These are phyloP conservation scores for Copromyces sp. DNA, from an alignment of 495 filamentous ascomycete genomes.

Conservation along the genomic window DNA sequence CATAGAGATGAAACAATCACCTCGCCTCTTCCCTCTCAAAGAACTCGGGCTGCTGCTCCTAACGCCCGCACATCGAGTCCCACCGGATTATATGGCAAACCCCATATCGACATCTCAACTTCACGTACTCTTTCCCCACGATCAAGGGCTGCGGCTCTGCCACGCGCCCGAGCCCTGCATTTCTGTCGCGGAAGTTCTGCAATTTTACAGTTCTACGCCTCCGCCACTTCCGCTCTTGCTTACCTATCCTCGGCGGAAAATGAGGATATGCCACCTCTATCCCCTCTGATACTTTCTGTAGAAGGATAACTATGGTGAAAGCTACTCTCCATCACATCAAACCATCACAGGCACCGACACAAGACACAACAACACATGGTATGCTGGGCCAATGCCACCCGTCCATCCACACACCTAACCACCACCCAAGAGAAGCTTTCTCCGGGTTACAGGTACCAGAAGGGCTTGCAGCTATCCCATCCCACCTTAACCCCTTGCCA, in stretches of 20 bases:
- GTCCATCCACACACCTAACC: not conserved
- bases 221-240: not conserved
- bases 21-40: not conserved
- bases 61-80: not conserved
- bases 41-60: not conserved
- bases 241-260: not conserved
- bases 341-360: not conserved
- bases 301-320: too few species aligned
- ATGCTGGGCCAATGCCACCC: not conserved
- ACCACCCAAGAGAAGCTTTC: not conserved
- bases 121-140: not conserved
- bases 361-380: not conserved
- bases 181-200: not conserved
- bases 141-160: not conserved
- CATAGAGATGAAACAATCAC: not conserved
- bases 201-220: not conserved
- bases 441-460: not conserved
- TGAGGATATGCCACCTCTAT: not conserved
- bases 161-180: not conserved
- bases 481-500: not conserved
- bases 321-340: not conserved
- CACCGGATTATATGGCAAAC: not conserved
- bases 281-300: not conserved
- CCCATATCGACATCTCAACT: not conserved
- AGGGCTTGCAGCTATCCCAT: too few species aligned